Percentiles rank a stretch among this genome's conserved stretches.
These are phyloP conservation scores for Cryptococcus hybrid DNA, from an alignment of 1,284 basidiomycete genomes.

Conservation along the genomic window DNA sequence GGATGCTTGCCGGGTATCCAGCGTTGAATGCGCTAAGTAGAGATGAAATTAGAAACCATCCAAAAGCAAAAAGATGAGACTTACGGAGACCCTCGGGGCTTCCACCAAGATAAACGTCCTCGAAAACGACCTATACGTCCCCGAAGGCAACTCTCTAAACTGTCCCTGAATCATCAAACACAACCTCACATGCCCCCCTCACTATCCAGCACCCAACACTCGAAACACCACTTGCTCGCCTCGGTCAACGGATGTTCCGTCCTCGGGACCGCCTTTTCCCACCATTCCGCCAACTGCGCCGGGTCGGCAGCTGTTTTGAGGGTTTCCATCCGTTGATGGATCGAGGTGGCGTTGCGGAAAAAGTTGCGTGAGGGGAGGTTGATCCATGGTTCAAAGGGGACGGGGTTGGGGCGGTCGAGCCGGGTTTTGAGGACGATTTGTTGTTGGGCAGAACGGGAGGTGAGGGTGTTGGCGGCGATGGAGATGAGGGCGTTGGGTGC, in stretches of 20 bases:
- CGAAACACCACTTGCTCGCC: conserved; percentile 81
- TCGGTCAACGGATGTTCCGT: conserved; percentile 73
- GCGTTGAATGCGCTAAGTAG: conserved; percentile 54
- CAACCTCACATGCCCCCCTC: conserved; percentile 57
- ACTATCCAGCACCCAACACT: conserved; percentile 75
- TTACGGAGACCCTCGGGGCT: conserved; percentile 73
- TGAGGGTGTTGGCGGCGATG: conserved; percentile 80
- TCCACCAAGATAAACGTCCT: conserved; percentile 85
- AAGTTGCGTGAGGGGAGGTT: conserved; percentile 73
- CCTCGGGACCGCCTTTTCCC: conserved; percentile 63
- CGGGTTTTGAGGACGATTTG: conserved; percentile 21
- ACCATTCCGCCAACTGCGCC: conserved; percentile 41
- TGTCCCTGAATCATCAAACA: conserved; percentile 88
- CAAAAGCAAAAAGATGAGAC: conserved; percentile 39
- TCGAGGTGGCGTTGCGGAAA: conserved; percentile 60
- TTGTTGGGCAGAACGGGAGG: conserved; percentile 55
- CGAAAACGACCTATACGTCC: conserved; percentile 78
- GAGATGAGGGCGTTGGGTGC: conserved; percentile 84
- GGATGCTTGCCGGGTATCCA: conserved; percentile 86
- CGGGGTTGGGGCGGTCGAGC: conserved; percentile 74
- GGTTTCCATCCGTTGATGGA: conserved; percentile 64
- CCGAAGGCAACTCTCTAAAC: conserved; percentile 65
- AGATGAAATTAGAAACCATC: neutral
- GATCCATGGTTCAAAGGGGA: conserved; percentile 66
- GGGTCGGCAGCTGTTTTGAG: conserved; percentile 71